Conservation (phyloP, 1,284 basidiomycete genomes). For the Ustilago cynodontis region DNA sequence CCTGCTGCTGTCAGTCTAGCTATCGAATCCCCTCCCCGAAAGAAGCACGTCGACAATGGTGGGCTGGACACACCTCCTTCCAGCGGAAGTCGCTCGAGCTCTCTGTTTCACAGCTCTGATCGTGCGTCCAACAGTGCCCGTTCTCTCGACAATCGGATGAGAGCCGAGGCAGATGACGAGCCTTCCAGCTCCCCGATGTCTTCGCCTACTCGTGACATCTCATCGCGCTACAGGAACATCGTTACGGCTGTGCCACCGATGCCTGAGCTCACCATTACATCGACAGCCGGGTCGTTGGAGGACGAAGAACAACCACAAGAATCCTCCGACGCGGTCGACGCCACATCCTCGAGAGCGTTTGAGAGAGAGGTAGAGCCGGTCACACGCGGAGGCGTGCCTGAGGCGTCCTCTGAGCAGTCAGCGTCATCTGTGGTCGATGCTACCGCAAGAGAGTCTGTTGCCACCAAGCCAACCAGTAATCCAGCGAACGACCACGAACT, state of each 20-base stretch:
- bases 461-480: slow-evolving; percentile 6
- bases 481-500: slow-evolving; percentile 33
- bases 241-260: slow-evolving; percentile 6
- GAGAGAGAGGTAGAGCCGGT: neutral
- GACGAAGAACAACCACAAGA: neutral
- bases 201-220: slow-evolving; percentile 49
- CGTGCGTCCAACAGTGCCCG: slow-evolving; percentile 13
- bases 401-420: neutral
- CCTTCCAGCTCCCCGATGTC: slow-evolving; percentile 53
- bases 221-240: slow-evolving; percentile 23
- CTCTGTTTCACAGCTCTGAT: slow-evolving; percentile 39
- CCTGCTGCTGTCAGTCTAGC: slow-evolving; percentile 14
- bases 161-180: slow-evolving; percentile 27
- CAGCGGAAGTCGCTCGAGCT: slow-evolving; percentile 45
- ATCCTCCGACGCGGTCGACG: neutral
- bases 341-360: neutral
- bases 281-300: neutral
- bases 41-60: slow-evolving; percentile 35
- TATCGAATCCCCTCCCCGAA: slow-evolving; percentile 49
- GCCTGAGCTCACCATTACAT: slow-evolving; percentile 16
- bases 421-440: neutral
- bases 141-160: slow-evolving; percentile 22
- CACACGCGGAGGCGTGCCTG: neutral
- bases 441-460: neutral
- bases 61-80: slow-evolving; percentile 54